Evolutionary conservation across 2,329 filamentous ascomycete species (phyloP).

Genomic region (Chrysosphaeria jannelii): DNA sequence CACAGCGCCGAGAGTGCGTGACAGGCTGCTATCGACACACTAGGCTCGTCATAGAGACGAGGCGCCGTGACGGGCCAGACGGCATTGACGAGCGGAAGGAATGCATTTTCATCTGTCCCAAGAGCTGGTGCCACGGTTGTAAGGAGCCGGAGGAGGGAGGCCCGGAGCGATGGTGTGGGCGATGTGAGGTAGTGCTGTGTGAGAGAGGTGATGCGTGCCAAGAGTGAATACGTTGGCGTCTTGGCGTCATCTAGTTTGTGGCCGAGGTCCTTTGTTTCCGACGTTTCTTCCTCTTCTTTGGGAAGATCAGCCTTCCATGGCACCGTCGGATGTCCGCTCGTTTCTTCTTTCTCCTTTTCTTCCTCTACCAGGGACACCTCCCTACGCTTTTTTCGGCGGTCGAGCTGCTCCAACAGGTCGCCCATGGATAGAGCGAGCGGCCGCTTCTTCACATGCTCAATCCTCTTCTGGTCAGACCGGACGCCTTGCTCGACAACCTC

Average conservation of each 20-base stretch:
- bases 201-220: slow-evolving; percentile 52
- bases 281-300: slow-evolving; percentile 9
- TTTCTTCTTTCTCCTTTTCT: slow-evolving; percentile 6
- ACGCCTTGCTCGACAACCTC: slow-evolving; percentile 63
- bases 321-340: slow-evolving; percentile 8
- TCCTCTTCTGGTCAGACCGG: slow-evolving; percentile 10
- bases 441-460: slow-evolving; percentile 3
- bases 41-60: slow-evolving; percentile 39
- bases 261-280: slow-evolving; percentile 7
- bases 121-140: slow-evolving; percentile 41
- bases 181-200: slow-evolving; percentile 81
- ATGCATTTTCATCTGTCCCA: slow-evolving; percentile 50
- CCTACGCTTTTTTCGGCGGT: slow-evolving; percentile 6
- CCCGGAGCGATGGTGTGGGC: slow-evolving; percentile 47
- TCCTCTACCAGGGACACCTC: slow-evolving; percentile 4
- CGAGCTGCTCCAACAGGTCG: slow-evolving; percentile 2
- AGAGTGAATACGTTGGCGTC: slow-evolving; percentile 50
- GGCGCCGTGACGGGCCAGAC: slow-evolving; percentile 60
- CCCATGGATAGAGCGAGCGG: background rate
- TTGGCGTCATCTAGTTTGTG: slow-evolving; percentile 17
- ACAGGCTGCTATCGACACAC: slow-evolving; percentile 39
- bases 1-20: slow-evolving; percentile 40
- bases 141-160: slow-evolving; percentile 49
- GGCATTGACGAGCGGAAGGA: slow-evolving; percentile 67
- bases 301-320: slow-evolving; percentile 10